Percentiles rank a stretch among this genome's conserved stretches.
phyloP scores from a whole-genome alignment of 306 rosid genomes.

The Cucumis cinereus region DNA sequence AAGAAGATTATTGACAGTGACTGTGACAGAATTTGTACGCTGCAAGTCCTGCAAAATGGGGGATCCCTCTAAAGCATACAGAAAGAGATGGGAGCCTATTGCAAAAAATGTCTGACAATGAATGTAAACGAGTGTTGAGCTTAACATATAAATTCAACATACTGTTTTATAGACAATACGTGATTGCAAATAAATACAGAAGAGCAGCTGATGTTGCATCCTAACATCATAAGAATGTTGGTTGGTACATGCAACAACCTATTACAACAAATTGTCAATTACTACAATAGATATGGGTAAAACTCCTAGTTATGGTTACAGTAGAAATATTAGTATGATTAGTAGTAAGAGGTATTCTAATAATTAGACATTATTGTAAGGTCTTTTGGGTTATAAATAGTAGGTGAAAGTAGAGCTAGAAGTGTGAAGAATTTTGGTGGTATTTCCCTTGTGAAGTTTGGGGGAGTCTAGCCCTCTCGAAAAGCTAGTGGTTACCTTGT shows the following conservation, averaged over 20 bases:
- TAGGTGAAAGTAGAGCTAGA: too few species aligned
- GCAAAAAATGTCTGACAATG: background rate
- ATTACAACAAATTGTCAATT: background rate
- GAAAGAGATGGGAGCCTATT: background rate
- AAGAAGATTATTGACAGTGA: constrained; percentile 95
- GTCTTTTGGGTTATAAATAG: too few species aligned
- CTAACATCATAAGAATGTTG: background rate
- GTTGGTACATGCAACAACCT: background rate
- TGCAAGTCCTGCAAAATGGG: constrained; percentile 70
- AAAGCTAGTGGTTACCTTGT: too few species aligned
- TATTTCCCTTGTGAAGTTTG: too few species aligned
- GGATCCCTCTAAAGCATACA: constrained; percentile 7
- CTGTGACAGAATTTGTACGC: constrained; percentile 73
- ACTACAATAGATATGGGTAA: background rate
- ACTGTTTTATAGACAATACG: background rate
- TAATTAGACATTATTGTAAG: too few species aligned
- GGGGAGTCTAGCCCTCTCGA: too few species aligned
- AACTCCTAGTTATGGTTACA: too few species aligned
- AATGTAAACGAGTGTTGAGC: background rate
- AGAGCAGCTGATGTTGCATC: background rate
- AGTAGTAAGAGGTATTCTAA: too few species aligned
- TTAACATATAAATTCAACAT: background rate
- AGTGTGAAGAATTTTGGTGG: too few species aligned
- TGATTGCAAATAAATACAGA: background rate
- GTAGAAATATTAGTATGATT: too few species aligned